Conservation (phyloP, 148 eudicot genomes). For the Vaccinium darrowii region DNA sequence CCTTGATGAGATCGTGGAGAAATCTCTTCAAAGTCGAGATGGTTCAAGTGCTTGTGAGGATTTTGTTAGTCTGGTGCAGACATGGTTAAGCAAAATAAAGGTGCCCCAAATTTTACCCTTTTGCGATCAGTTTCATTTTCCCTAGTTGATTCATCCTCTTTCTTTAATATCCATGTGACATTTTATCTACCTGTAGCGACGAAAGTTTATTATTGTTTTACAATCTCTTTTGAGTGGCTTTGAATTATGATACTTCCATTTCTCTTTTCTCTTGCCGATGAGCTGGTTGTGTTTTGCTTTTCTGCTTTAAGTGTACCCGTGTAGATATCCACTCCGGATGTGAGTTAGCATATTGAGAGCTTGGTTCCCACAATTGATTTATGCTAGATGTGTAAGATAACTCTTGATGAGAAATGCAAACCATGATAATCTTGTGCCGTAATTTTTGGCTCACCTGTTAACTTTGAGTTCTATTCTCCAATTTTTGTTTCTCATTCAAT, state of each 20-base stretch:
- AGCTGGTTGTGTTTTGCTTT: not conserved
- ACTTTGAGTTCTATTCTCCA: slow-evolving; percentile 4
- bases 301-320: slow-evolving; percentile 10
- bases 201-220: not conserved
- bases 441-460: not conserved
- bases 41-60: slow-evolving; percentile 76
- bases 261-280: not conserved
- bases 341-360: not conserved
- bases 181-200: not conserved
- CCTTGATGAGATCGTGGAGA: slow-evolving; percentile 85
- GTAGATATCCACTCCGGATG: not conserved
- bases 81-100: slow-evolving; percentile 88
- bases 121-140: not conserved
- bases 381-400: slow-evolving; percentile 1
- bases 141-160: not conserved
- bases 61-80: slow-evolving; percentile 72
- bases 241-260: not conserved
- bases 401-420: not conserved
- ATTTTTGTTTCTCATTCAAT: slow-evolving; percentile 3
- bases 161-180: not conserved
- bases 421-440: not conserved
- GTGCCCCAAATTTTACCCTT: slow-evolving; percentile 32
- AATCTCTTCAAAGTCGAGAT: slow-evolving; percentile 69
- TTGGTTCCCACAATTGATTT: not conserved
- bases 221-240: not conserved